Evolutionary conservation across 345 rosid species (phyloP), one percentile per base, ranked within the genome.

Genomic region (Geranium brycei): DNA sequence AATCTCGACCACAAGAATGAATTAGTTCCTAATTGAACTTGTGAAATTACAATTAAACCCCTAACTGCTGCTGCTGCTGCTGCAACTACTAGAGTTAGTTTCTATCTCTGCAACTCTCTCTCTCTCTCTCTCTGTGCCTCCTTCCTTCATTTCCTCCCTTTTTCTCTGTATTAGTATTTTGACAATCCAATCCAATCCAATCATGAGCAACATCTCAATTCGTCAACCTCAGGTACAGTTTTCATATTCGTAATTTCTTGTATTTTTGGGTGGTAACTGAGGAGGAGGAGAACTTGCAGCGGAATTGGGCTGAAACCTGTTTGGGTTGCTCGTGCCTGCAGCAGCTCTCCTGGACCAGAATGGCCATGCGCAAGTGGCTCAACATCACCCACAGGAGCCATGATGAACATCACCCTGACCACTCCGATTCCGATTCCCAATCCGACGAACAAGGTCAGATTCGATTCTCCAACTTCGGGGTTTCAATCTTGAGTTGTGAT

Each of bases 341-440:
- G 64, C 83, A 84, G 64, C 83, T 89, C 66, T 92, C 4, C 41
- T 35, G 98, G 98, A 85, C 95, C 1, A 75, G 83, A 41, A 76
- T 84, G 30, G 77, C 89, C 63, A 67, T 92, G 82, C 86, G 95
- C 61, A 89, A 92, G 72, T 86, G 79, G 93, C 77, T 92, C 59
- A 89, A 92, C 76, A 83, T 92, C 75, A 71, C 71, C 65, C 41
- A 81, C 63, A 80, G 61, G 63, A 89, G 75, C 59, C 83, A 89
- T 64, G 91, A 92, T n/a, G n/a, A n/a, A n/a, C n/a, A n/a, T n/a
- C n/a, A n/a, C n/a, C 93, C 98, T 5, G 98, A 89, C 75, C 51
- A 87, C 17, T 60, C 60, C 13, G 80, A 66, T 59, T 75, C 70
- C 19, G 77, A 74, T 72, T 23, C 28, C 28, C 28, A 0, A 16